Conservation (phyloP, 495 filamentous ascomycete genomes). For the Hypoxylon perforatum region DNA sequence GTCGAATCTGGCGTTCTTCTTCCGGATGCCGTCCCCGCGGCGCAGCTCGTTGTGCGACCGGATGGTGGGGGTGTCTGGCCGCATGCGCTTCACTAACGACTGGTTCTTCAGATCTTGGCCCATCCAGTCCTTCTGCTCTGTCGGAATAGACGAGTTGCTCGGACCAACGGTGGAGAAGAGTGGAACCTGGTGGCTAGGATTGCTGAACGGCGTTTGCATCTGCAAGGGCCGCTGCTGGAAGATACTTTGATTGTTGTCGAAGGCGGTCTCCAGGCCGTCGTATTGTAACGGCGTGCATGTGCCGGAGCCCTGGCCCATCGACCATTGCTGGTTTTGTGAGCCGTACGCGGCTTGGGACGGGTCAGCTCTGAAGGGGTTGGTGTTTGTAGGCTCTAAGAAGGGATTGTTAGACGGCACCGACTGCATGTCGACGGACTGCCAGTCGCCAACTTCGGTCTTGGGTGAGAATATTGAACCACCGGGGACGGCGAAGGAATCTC, state of each 20-base stretch:
- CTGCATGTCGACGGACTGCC: slow-evolving; percentile 71
- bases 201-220: slow-evolving; percentile 65
- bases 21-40: slow-evolving; percentile 92
- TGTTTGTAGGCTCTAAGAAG: slow-evolving; percentile 69
- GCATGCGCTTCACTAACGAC: slow-evolving; percentile 76
- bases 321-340: slow-evolving; percentile 64
- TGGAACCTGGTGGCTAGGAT: slow-evolving; percentile 57
- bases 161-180: slow-evolving; percentile 62
- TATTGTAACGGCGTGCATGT: slow-evolving; percentile 65
- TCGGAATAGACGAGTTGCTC: slow-evolving; percentile 57
- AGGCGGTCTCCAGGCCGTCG: slow-evolving; percentile 72
- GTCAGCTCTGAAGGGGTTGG: slow-evolving; percentile 55
- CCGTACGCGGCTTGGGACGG: slow-evolving; percentile 50
- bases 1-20: slow-evolving; percentile 99
- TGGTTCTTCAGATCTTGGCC: slow-evolving; percentile 66
- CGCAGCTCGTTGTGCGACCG: slow-evolving; percentile 82
- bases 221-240: slow-evolving; percentile 61
- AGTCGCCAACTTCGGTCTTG: slow-evolving; percentile 71
- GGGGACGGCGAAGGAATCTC: slow-evolving; percentile 76
- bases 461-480: slow-evolving; percentile 76
- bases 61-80: slow-evolving; percentile 75
- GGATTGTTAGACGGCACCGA: slow-evolving; percentile 67
- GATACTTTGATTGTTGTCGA: slow-evolving; percentile 65
- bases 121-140: slow-evolving; percentile 67
- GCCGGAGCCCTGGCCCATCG: slow-evolving; percentile 68